Base-by-base conservation (phyloP, 257 asterid species). In the Solanum peruvianum region DNA sequence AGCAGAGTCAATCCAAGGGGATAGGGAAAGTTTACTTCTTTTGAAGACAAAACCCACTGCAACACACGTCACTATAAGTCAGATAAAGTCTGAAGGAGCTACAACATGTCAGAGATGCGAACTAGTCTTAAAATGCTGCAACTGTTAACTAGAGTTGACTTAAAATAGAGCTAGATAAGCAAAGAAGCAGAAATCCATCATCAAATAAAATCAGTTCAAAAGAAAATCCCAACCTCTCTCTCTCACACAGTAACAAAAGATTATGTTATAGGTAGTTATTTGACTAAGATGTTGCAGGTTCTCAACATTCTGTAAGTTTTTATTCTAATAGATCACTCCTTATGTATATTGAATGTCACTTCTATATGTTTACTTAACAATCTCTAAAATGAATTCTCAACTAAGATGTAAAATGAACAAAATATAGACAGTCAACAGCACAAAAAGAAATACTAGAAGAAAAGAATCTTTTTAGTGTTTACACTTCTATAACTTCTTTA, bases 31-130 rank as follows among this genome's bases (percentile, higher is more conserved):
- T 95, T 95, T 72, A 97, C 93, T 82, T 95, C 98, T 91, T 95
- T 93, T 3, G 99, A 97, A 47, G 98, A 95, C 88, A 97, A 91
- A 83, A 97, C 96, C 99, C 99, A 97, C 99, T 97, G 98, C 97
- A 95, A 60, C 77, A 52, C 58, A 88, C 71, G 81, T 66, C 20
- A 31, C 62, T 75, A 72, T 31, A 81, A 33, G 85, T 81, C 85
- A 81, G 85, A 81, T 49, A 31, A 60, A 60, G 14, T 6, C 13
- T 21, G 9, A 49, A 49, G 45, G 69, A 81, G 29, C 67, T 49
- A 81, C 85, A 81, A 31, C 12, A 31, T 29, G 69, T 49, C 85
- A 49, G 44, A 29, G 2, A 81, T 81, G 69, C 0, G 6, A 81
- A 49, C 45, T 49, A 49, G 31, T 49, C 67, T 80, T 49, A 29